Conservation (phyloP, 345 rosid genomes). For the Ceriops zippeliana region DNA sequence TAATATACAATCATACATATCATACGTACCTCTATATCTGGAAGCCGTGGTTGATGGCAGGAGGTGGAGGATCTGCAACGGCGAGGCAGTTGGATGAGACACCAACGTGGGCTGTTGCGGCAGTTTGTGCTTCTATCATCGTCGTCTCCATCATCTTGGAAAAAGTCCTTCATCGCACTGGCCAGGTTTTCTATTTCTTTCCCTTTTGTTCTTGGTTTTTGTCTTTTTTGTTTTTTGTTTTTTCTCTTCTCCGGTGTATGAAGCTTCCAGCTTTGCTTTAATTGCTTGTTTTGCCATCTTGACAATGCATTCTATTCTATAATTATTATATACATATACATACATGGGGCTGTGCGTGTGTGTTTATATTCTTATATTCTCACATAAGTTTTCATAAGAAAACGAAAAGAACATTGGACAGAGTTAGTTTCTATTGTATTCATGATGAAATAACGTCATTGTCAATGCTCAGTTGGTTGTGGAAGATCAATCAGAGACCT, state of each 20-base stretch:
- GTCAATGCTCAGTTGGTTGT: no score
- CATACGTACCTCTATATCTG: background rate
- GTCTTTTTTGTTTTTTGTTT: background rate
- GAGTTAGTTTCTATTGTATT: no score
- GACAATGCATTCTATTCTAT: background rate
- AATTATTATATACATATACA: no score
- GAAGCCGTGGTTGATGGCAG: conserved; percentile 39
- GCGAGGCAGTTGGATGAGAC: conserved; percentile 86
- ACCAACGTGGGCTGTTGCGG: conserved; percentile 93
- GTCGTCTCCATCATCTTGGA: conserved; percentile 69
- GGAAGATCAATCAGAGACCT: no score
- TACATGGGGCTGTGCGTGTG: no score
- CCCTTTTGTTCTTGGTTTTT: background rate
- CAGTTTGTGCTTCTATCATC: conserved; percentile 62
- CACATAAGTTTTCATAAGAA: no score
- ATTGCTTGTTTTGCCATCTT: background rate
- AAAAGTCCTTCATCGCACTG: conserved; percentile 53
- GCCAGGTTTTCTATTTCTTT: conserved; percentile 33
- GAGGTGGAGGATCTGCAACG: conserved; percentile 34
- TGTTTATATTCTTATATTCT: no score
- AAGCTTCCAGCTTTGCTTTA: background rate
- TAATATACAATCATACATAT: no score
- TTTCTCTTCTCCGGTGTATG: background rate
- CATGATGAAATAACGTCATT: no score
- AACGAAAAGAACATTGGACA: no score